Percentiles rank a stretch among this genome's conserved stretches.
phyloP scores from a whole-genome alignment of 2,329 filamentous ascomycete species.

The Didymella exigua region DNA sequence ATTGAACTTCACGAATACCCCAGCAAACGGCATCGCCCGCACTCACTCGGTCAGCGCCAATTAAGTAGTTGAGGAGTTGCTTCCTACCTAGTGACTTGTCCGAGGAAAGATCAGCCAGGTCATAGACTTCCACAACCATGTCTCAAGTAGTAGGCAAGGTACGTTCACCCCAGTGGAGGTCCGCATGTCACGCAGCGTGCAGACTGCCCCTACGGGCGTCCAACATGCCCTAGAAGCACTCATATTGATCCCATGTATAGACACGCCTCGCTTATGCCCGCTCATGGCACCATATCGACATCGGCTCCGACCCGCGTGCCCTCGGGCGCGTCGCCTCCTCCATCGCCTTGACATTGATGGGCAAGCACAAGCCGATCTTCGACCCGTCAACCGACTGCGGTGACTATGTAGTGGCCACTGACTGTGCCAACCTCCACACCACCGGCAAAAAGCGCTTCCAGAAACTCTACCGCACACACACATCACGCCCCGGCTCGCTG shows the following conservation, averaged over 20 bases:
- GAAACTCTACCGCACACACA: conserved; percentile 96
- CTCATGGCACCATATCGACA: conserved; percentile 89
- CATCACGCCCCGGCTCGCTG: conserved; percentile 84
- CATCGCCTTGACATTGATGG: conserved; percentile 89
- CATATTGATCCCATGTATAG: conserved; percentile 54
- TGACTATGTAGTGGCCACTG: conserved; percentile 95
- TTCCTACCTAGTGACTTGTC: not conserved
- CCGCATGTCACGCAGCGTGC: conserved; percentile 18
- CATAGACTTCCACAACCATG: conserved; percentile 59
- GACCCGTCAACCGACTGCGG: conserved; percentile 98
- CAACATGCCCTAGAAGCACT: not conserved
- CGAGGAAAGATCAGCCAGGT: conserved; percentile 10
- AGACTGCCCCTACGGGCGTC: not conserved
- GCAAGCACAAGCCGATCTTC: conserved; percentile 98
- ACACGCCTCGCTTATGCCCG: conserved; percentile 96
- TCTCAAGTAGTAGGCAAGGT: conserved; percentile 81
- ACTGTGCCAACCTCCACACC: conserved; percentile 83
- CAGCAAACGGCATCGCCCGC: conserved; percentile 10
- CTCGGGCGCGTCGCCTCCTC: conserved; percentile 87
- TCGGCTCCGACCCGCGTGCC: conserved; percentile 70
- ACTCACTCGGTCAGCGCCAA: conserved; percentile 1
- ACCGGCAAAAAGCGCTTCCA: conserved; percentile 92
- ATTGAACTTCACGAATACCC: conserved; percentile 16
- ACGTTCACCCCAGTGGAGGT: conserved; percentile 45
- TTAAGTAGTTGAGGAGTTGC: not conserved